These are phyloP conservation scores for Lasiodiplodia sp. DNA, from an alignment of 2,329 filamentous ascomycete genomes.

Conservation along the genomic window DNA sequence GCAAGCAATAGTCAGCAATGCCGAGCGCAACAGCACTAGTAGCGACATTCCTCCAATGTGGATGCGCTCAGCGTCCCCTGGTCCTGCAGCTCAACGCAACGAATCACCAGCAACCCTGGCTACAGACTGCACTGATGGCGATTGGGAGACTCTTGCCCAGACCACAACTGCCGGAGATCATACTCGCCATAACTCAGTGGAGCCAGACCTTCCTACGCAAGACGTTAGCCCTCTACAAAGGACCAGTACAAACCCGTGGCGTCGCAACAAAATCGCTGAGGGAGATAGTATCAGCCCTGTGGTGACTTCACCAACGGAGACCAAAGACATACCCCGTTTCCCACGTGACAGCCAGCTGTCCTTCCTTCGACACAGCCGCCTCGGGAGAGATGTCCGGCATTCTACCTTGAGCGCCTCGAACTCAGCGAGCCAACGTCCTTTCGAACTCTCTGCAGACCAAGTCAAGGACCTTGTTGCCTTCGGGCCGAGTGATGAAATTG, in stretches of 20 bases:
- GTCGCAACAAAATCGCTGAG: neutral
- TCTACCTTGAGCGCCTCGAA: neutral
- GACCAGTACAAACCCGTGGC: slow-evolving; percentile 24
- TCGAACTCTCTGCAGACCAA: neutral
- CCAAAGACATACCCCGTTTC: slow-evolving; percentile 8
- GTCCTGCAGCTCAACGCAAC: slow-evolving; percentile 25
- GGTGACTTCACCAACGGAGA: neutral
- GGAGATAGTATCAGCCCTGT: slow-evolving; percentile 29
- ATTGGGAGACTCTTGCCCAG: slow-evolving; percentile 46
- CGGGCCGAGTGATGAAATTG: neutral
- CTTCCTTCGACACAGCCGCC: neutral
- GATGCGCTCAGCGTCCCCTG: slow-evolving; percentile 16
- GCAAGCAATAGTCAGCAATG: neutral
- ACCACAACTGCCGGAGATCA: slow-evolving; percentile 22
- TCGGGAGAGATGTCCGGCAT: neutral
- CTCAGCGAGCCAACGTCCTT: neutral
- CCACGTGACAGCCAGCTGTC: slow-evolving; percentile 20
- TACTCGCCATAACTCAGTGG: neutral
- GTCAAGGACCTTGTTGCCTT: neutral
- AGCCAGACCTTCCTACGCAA: neutral
- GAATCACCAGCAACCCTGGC: neutral
- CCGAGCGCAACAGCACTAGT: neutral
- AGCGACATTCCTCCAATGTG: slow-evolving; percentile 18
- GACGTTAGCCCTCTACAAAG: slow-evolving; percentile 41
- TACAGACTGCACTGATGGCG: slow-evolving; percentile 36